Conservation (phyloP, 352 stramenopile species). For the Phytopythium aichiense region DNA sequence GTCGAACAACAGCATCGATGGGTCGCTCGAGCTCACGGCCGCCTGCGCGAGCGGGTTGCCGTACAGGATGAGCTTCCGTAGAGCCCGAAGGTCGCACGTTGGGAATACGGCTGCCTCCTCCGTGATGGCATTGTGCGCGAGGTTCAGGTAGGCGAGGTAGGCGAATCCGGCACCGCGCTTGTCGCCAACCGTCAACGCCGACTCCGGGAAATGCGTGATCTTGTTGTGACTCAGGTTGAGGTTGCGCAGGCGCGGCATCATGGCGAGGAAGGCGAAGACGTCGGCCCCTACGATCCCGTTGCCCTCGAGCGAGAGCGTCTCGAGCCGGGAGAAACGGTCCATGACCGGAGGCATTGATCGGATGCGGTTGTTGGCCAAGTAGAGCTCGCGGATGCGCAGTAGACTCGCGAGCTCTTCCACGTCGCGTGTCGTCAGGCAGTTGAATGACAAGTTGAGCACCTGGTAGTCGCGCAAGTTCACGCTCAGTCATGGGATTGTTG, state of each 20-base stretch:
- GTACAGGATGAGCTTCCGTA: conserved; percentile 72
- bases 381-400: conserved; percentile 74
- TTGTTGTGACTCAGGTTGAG: conserved; percentile 84
- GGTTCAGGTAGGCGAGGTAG: conserved; percentile 66
- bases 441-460: conserved; percentile 79
- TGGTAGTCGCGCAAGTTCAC: conserved; percentile 6
- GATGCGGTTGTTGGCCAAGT: conserved; percentile 71
- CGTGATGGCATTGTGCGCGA: conserved; percentile 63
- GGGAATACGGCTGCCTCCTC: conserved; percentile 45
- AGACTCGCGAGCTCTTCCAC: conserved; percentile 68
- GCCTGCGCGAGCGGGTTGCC: conserved; percentile 64
- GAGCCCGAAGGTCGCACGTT: conserved; percentile 41
- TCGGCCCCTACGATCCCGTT: conserved; percentile 66
- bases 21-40: conserved; percentile 59
- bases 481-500: background rate
- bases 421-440: conserved; percentile 58
- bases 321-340: conserved; percentile 68
- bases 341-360: conserved; percentile 66
- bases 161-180: conserved; percentile 64
- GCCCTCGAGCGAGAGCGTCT: conserved; percentile 74
- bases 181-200: conserved; percentile 46
- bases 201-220: conserved; percentile 66
- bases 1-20: conserved; percentile 64
- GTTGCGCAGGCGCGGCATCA: conserved; percentile 60
- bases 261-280: conserved; percentile 66